These are phyloP conservation scores for Colletotrichum filicis DNA, from an alignment of 2,329 filamentous ascomycete genomes.

Conservation along the genomic window DNA sequence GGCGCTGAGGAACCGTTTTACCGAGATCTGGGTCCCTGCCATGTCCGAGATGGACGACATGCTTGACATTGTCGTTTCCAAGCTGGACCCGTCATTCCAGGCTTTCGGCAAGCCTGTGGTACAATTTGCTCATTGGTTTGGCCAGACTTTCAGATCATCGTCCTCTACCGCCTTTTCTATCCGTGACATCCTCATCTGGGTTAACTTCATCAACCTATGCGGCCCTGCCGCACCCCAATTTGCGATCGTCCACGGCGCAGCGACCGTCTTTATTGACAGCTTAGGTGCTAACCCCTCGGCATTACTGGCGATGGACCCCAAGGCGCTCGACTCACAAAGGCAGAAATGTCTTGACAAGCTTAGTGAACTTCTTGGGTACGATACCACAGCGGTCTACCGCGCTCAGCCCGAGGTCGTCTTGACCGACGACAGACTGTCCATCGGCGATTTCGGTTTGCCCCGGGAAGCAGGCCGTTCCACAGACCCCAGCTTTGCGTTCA, in stretches of 20 bases:
- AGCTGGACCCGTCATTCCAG: constrained; percentile 69
- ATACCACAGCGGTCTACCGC: constrained; percentile 75
- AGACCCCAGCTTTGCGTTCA: constrained; percentile 78
- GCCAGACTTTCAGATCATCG: constrained; percentile 79
- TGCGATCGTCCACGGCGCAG: constrained; percentile 82
- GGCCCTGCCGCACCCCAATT: constrained; percentile 55
- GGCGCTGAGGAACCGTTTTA: constrained; percentile 94
- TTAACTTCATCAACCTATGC: constrained; percentile 86
- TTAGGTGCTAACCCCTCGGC: constrained; percentile 95
- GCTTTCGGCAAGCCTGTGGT: constrained; percentile 77
- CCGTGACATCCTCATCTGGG: constrained; percentile 92
- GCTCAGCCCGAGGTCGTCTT: constrained; percentile 68
- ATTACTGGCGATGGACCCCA: constrained; percentile 77
- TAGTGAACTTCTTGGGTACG: constrained; percentile 69
- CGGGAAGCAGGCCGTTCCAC: constrained; percentile 59
- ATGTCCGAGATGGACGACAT: constrained; percentile 88
- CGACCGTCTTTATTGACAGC: constrained; percentile 95
- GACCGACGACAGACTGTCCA: constrained; percentile 63
- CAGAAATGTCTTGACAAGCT: constrained; percentile 79
- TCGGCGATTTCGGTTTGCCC: constrained; percentile 80
- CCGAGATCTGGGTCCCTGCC: constrained; percentile 97
- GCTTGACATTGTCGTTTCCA: constrained; percentile 84
- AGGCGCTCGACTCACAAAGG: constrained; percentile 77
- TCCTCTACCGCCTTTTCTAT: constrained; percentile 85
- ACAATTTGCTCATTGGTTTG: constrained; percentile 93